Percentiles rank a stretch among this genome's conserved stretches.
These are phyloP conservation scores for Ceratocystis huliohia DNA, from an alignment of 2,329 filamentous ascomycete genomes.

Conservation along the genomic window DNA sequence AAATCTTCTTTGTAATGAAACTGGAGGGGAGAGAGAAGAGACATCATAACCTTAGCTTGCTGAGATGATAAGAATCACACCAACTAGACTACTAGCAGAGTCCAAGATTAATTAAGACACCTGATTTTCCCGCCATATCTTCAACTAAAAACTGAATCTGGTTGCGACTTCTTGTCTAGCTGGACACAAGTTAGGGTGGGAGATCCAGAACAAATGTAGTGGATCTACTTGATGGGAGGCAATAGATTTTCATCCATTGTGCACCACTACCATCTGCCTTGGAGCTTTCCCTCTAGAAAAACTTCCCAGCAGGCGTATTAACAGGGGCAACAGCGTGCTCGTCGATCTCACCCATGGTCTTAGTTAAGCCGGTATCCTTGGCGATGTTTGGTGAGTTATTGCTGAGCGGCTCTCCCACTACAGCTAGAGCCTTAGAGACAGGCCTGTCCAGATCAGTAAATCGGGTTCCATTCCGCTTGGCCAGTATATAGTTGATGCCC, in stretches of 20 bases:
- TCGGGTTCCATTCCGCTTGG: conserved; percentile 44
- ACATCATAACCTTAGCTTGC: background rate
- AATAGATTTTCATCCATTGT: background rate
- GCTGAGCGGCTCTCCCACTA: background rate
- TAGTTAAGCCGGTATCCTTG: conserved; percentile 7
- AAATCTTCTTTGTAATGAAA: background rate
- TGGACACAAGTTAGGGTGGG: too few species aligned
- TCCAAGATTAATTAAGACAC: too few species aligned
- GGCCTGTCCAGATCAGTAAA: conserved; percentile 43
- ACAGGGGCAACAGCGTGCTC: conserved; percentile 26
- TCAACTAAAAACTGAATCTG: too few species aligned
- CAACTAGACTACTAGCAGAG: background rate
- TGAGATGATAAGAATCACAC: too few species aligned
- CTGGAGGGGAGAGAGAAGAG: background rate
- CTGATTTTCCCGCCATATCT: too few species aligned
- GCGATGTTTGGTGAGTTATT: background rate
- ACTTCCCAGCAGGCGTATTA: conserved; percentile 34
- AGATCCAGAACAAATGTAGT: background rate
- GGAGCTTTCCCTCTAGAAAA: conserved; percentile 33
- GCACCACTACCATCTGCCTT: background rate
- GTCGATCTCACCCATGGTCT: conserved; percentile 22
- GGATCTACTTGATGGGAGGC: background rate
- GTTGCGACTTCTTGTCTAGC: too few species aligned
- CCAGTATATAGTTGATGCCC: conserved; percentile 42
- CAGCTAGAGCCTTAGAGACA: background rate